These are phyloP conservation scores for Pleurotus eryngii DNA, from an alignment of 768 basidiomycete genomes.

Conservation along the genomic window DNA sequence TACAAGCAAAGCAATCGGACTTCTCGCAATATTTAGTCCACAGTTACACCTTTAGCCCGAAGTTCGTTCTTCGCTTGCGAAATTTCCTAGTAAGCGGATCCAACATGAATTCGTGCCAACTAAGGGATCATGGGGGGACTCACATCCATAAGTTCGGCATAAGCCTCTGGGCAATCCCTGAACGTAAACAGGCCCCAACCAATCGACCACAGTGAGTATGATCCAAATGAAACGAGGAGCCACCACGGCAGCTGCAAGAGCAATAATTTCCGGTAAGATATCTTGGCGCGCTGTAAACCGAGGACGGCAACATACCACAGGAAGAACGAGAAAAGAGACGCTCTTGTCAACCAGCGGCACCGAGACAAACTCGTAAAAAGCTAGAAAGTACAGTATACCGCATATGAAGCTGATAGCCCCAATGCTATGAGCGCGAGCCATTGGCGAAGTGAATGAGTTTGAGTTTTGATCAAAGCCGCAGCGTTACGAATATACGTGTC, in stretches of 20 bases:
- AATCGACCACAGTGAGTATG: slow-evolving; percentile 74
- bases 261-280: not conserved
- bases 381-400: slow-evolving; percentile 50
- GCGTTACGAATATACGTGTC: too few relatives aligned
- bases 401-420: slow-evolving; percentile 40
- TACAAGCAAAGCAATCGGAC: too few relatives aligned
- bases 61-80: slow-evolving; percentile 49
- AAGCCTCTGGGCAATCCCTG: slow-evolving; percentile 77
- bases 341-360: slow-evolving; percentile 50
- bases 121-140: slow-evolving; percentile 21
- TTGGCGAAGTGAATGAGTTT: slow-evolving; percentile 18
- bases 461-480: too few relatives aligned
- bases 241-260: slow-evolving; percentile 73
- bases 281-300: not conserved
- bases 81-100: slow-evolving; percentile 47
- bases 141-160: slow-evolving; percentile 63
- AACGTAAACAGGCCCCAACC: slow-evolving; percentile 75
- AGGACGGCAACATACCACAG: slow-evolving; percentile 45
- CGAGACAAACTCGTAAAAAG: slow-evolving; percentile 50
- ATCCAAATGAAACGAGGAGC: slow-evolving; percentile 75
- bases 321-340: slow-evolving; percentile 47
- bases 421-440: slow-evolving; percentile 63
- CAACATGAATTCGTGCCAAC: too few relatives aligned
- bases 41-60: slow-evolving; percentile 54
- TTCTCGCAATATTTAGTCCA: slow-evolving; percentile 38